Base-by-base conservation (phyloP, 2,329 filamentous ascomycete genomes). In the Neofusicoccum sp. region DNA sequence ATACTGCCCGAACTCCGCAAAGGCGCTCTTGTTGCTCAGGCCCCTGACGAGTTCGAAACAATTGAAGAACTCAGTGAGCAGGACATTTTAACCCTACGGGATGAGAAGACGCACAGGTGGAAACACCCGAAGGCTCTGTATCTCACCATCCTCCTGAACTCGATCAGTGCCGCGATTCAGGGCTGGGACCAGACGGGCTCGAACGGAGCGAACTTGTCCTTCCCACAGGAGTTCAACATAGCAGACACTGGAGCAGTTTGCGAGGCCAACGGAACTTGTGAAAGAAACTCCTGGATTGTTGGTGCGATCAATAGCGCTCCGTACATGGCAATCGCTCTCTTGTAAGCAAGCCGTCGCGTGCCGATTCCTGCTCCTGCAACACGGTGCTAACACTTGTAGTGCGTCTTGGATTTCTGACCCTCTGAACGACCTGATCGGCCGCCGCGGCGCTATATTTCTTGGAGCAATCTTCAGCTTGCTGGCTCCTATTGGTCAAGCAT, bases 21-120 rank as follows among this genome's bases (percentile, higher is more conserved):
- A 67, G 90, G 89, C 31, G 90, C 89, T 4, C 79, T 93, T 12
- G 83, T 92, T 20, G 90, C 90, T 2, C 88, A 90, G 70, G 85
- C 88, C 65, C 89, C 88, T 0, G 76, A 77, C 4, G 78, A 80
- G 28, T 89, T 82, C 69, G 87, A 90, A 61, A 77, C 80, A 30
- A 80, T 91, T 57, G 76, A 83, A 53, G 82, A 84, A 8, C 80
- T 93, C 1, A 76, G 79, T 58, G 80, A 87, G n/a, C 77, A 79
- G 0, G 88, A 89, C 68, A 83, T 86, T 61, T 75, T 80, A 24
- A 80, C 78, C 9, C 79, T 93, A 16, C 78, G 78, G 41, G 78
- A 85, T 61, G 88, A 91, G 71, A 78, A 82, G 36, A 76, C 83
- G 24, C 86, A 90, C 79, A 87, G 86, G 68, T 90, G 88, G 85